phyloP scores from a whole-genome alignment of 164 flowering plant genomes.

The Liquidambar formosana region DNA sequence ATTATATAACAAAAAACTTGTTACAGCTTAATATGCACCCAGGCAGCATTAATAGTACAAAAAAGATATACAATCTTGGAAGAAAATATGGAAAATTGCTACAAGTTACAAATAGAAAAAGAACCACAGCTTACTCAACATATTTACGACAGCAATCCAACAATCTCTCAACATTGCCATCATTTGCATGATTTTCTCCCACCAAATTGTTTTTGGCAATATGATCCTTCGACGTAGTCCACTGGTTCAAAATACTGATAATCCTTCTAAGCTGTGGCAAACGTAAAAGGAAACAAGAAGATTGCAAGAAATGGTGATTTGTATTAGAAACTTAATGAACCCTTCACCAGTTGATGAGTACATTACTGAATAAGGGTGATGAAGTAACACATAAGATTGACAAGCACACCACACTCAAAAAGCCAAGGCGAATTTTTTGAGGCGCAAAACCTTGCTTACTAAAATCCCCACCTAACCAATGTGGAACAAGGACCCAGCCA shows the following conservation, averaged over 20 bases:
- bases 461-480: no score
- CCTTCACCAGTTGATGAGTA: neutral
- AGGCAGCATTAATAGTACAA: no score
- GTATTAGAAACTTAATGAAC: neutral
- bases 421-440: no score
- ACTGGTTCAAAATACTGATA: conserved; percentile 42
- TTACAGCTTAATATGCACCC: no score
- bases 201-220: conserved; percentile 3
- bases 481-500: no score
- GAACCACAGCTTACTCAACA: conserved; percentile 20
- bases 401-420: no score
- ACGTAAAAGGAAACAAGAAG: conserved; percentile 39
- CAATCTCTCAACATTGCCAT: conserved; percentile 44
- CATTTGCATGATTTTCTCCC: conserved; percentile 22
- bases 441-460: no score
- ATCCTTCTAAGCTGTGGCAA: conserved; percentile 54
- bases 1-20: neutral
- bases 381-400: no score
- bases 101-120: neutral
- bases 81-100: neutral
- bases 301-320: neutral
- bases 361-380: no score
- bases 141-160: conserved; percentile 48
- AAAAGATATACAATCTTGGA: neutral
- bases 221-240: conserved; percentile 38